Percentiles rank a stretch among this genome's conserved stretches.
phyloP scores from a whole-genome alignment of 192 early-diverging fungal genomes.

The Backusella australiensis region DNA sequence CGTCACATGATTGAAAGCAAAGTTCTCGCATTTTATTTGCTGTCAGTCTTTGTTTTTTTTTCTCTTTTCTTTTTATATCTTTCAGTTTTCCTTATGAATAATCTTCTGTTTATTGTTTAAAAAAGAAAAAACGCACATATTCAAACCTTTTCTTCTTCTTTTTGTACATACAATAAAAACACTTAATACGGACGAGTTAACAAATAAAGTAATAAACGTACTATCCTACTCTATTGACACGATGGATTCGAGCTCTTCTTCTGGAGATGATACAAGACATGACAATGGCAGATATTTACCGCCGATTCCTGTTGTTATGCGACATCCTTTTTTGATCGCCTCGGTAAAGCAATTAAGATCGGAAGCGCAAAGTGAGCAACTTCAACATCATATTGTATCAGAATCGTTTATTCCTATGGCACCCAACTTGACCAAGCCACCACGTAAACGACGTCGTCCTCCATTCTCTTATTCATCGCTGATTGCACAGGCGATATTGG shows the following conservation, averaged over 20 bases:
- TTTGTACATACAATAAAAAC: conserved; percentile 1
- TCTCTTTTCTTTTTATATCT: not conserved
- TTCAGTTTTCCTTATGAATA: not conserved
- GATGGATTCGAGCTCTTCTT: not conserved
- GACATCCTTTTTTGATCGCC: conserved; percentile 21
- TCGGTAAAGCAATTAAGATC: conserved; percentile 26
- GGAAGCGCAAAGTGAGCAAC: conserved; percentile 27
- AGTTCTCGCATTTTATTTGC: not conserved
- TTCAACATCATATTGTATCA: conserved; percentile 33
- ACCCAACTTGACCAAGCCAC: conserved; percentile 22
- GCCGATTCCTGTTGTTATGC: conserved; percentile 33
- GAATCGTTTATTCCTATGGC: conserved; percentile 38
- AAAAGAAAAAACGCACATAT: not conserved
- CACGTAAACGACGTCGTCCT: conserved; percentile 45
- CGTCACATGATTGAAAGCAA: not conserved
- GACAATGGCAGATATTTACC: conserved; percentile 9
- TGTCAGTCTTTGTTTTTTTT: not conserved
- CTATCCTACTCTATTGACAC: not conserved
- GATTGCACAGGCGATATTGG: conserved; percentile 79
- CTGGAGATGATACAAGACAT: not conserved
- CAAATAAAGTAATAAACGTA: not conserved
- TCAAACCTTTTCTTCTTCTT: not conserved
- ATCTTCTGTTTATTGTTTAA: not conserved
- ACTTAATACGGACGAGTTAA: not conserved
- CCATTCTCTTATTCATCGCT: conserved; percentile 82